phyloP scores from a whole-genome alignment of 208 protist species.

The Acanthamoeba sp. region DNA sequence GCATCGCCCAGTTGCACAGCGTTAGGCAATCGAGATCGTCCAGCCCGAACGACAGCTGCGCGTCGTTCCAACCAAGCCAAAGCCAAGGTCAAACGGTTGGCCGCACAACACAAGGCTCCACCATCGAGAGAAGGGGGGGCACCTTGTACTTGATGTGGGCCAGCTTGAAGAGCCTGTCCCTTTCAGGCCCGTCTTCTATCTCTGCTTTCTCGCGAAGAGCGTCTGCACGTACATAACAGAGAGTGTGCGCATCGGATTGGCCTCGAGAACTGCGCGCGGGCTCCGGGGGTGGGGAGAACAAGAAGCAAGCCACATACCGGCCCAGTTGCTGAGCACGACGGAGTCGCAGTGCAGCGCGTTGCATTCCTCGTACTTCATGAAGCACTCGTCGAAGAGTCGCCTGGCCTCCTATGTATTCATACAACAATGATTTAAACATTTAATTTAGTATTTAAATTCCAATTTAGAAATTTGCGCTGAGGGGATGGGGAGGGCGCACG shows the following conservation, averaged over 20 bases:
- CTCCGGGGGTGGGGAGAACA: neutral
- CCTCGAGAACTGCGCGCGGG: too few species aligned
- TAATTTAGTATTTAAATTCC: neutral
- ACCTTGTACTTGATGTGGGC: neutral
- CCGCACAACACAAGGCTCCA: too few species aligned
- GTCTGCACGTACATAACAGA: neutral
- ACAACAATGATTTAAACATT: neutral
- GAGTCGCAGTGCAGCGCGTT: neutral
- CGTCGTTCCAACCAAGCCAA: neutral
- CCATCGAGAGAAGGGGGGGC: too few species aligned
- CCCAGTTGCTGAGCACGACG: constrained; percentile 22
- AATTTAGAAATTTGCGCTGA: too few species aligned
- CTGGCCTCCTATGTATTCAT: neutral
- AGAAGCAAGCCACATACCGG: neutral
- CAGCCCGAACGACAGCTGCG: neutral
- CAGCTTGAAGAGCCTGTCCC: neutral
- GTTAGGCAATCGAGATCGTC: neutral
- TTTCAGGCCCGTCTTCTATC: neutral
- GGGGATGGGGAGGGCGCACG: neutral
- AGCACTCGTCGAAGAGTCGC: neutral
- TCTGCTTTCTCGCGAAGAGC: constrained; percentile 16
- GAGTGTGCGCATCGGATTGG: too few species aligned
- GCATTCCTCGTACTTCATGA: neutral
- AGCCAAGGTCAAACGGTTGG: too few species aligned
- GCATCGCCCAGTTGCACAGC: constrained; percentile 25